These are phyloP conservation scores for Microstegium vimineum DNA, from an alignment of 176 grass and related monocot genomes.

Conservation along the genomic window DNA sequence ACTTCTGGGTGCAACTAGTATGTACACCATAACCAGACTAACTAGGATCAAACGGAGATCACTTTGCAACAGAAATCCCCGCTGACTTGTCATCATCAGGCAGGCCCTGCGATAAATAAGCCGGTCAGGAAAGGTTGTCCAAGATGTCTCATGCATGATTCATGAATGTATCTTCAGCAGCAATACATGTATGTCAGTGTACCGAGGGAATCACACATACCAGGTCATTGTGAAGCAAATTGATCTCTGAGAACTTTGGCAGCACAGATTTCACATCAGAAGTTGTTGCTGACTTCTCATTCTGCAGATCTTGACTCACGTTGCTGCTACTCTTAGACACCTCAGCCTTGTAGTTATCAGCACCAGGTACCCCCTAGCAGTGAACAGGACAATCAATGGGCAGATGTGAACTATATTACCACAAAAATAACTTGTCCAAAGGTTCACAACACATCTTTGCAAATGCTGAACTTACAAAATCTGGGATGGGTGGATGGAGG, in stretches of 20 bases:
- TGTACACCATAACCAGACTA: slow-evolving; percentile 15
- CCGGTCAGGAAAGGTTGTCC: background rate
- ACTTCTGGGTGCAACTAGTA: slow-evolving; percentile 1
- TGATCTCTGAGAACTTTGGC: background rate
- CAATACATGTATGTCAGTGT: background rate
- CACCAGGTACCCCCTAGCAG: slow-evolving; percentile 12
- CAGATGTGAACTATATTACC: background rate
- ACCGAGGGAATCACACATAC: background rate
- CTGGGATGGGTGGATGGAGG: no score
- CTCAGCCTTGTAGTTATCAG: background rate
- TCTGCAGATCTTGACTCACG: slow-evolving; percentile 2
- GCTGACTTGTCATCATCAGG: background rate
- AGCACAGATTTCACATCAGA: slow-evolving; percentile 10
- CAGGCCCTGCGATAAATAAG: background rate
- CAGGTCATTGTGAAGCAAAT: slow-evolving; percentile 7
- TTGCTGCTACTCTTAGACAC: slow-evolving; percentile 7
- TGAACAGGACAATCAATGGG: background rate
- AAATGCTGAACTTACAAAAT: background rate
- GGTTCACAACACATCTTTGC: background rate
- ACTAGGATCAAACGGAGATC: background rate
- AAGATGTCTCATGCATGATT: background rate
- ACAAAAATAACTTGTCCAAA: background rate
- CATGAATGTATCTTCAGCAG: background rate
- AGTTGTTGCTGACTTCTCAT: slow-evolving; percentile 4
- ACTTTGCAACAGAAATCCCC: background rate